These are phyloP conservation scores for Actinidia arguta DNA, from an alignment of 179 eudicot species.

Conservation along the genomic window DNA sequence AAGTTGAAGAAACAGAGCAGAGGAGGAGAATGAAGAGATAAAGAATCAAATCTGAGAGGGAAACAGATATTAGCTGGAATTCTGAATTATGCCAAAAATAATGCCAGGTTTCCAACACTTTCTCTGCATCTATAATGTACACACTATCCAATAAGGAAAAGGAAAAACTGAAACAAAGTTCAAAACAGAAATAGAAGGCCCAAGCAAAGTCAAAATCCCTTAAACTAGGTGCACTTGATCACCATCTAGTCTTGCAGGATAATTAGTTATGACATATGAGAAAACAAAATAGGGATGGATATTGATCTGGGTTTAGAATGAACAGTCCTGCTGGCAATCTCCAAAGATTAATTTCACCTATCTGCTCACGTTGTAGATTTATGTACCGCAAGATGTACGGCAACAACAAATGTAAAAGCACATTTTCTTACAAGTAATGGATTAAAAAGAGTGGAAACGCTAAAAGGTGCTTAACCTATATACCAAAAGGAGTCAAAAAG, in stretches of 20 bases:
- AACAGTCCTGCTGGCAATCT: neutral
- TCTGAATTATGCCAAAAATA: neutral
- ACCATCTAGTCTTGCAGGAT: neutral
- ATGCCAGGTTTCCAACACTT: neutral
- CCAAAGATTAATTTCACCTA: neutral
- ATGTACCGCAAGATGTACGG: neutral
- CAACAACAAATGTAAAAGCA: no score
- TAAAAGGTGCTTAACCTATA: no score
- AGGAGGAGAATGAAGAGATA: neutral
- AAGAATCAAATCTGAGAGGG: constrained; percentile 3
- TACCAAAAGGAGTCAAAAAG: no score
- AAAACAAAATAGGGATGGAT: neutral
- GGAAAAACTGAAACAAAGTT: neutral
- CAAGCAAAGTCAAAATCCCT: neutral
- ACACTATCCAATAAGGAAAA: neutral
- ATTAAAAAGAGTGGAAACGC: neutral
- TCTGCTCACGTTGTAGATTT: neutral
- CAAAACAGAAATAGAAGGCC: neutral
- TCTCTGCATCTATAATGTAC: neutral
- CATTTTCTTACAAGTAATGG: neutral
- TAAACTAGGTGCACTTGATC: no score
- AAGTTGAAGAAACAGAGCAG: neutral
- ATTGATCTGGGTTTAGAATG: neutral
- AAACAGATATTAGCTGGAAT: neutral
- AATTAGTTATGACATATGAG: neutral